phyloP scores from a whole-genome alignment of 2,329 filamentous ascomycete genomes.

The Trichoderma sp. region DNA sequence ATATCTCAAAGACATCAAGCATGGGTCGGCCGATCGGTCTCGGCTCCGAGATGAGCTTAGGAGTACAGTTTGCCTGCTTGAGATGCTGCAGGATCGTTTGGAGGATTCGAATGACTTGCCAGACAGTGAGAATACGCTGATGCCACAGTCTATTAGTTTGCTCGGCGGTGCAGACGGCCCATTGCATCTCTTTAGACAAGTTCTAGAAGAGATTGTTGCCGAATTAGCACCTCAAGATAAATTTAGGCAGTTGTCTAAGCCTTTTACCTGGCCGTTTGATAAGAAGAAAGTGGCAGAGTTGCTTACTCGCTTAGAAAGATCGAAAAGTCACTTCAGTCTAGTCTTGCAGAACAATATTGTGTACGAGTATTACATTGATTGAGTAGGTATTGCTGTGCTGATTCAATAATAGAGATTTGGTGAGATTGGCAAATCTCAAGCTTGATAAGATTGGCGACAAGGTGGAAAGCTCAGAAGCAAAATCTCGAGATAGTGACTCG shows the following conservation, averaged over 20 bases:
- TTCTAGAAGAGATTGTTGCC: neutral
- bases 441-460: neutral
- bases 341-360: neutral
- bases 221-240: neutral
- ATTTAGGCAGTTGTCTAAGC: neutral
- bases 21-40: constrained; percentile 15
- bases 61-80: constrained; percentile 5
- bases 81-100: constrained; percentile 17
- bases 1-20: constrained; percentile 13
- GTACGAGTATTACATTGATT: neutral
- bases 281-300: neutral
- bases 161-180: neutral
- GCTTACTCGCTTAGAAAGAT: neutral
- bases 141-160: neutral
- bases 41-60: constrained; percentile 15
- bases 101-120: neutral
- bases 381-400: neutral
- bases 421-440: neutral
- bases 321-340: neutral
- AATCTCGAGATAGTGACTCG: neutral
- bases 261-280: neutral
- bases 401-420: neutral
- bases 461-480: neutral
- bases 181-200: neutral
- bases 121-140: neutral